Evolutionary conservation across 176 grass and related monocot species (phyloP), one percentile per base, ranked within the genome.

Genomic region (Musa troglodytarum): DNA sequence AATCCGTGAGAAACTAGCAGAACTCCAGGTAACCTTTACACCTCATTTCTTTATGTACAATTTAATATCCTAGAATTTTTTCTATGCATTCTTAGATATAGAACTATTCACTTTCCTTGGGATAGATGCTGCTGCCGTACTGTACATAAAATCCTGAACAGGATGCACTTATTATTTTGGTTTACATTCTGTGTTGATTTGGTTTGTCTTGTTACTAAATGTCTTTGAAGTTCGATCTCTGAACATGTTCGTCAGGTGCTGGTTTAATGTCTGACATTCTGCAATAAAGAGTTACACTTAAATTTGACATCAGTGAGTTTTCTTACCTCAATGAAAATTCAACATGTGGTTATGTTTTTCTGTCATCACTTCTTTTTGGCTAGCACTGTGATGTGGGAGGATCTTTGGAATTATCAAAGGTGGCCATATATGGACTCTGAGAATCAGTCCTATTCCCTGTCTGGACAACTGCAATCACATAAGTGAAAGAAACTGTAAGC

Each of bases 1-100:
- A 68, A 86, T 94, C 54, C 95, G 95, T 64, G 95, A 99, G 59
- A 99, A 90, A 67, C 80, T 94, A 17, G 56, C 69, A 0, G 86
- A 94, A 87, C 84, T 99, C 49, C 78, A 91, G 86, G 95, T 99
- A 62, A 67, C 52, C 49, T 68, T 69, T 71, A 11, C 17, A 52
- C 52, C 0, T 15, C 2, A 54, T 29, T 23, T 57, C 24, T 23
- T 22, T 53, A 10, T 43, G 34, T 56, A 74, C 61, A 58, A 19
- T 72, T 17, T 75, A 75, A 43, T 43, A 43, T 43, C 34, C 73
- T 22, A 12, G 54, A 63, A 81, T 1, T 76, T 69, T 75, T 71
- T 19, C 10, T 52, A 49, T 69, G 15, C 74, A 75, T 49, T 49
- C 76, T 15, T 78, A 19, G 34, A 43, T 43, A 6, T 43, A 4